Conservation (phyloP, 192 early-diverging fungal genomes). For the Entomortierella parvispora region DNA sequence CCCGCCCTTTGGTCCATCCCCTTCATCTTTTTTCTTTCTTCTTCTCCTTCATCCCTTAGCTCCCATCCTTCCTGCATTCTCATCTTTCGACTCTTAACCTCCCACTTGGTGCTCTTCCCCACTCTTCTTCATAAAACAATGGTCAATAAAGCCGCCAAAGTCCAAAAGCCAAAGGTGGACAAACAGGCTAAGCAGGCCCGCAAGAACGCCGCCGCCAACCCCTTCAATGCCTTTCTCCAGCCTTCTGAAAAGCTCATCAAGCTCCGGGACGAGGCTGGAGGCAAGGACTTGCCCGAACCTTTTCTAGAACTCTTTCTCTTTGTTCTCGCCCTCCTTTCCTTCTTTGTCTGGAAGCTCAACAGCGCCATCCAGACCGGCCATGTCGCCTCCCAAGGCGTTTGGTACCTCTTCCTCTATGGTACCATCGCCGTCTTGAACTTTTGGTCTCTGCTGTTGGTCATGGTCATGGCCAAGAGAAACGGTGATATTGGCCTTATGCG, state of each 20-base stretch:
- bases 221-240: conserved; percentile 7
- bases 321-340: conserved; percentile 4
- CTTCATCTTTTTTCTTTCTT: no score
- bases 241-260: conserved; percentile 24
- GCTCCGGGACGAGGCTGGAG: conserved; percentile 34
- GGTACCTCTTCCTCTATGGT: conserved; percentile 31
- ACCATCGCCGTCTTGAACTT: conserved; percentile 23
- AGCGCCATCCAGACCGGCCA: conserved; percentile 4
- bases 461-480: conserved; percentile 8
- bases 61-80: no score
- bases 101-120: no score
- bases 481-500: conserved; percentile 45
- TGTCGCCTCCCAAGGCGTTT: conserved; percentile 13
- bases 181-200: conserved; percentile 9
- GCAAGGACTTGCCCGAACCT: conserved; percentile 36
- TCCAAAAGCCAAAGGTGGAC: conserved; percentile 34
- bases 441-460: conserved; percentile 44
- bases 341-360: conserved; percentile 40
- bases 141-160: conserved; percentile 52
- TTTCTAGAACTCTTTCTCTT: conserved; percentile 42
- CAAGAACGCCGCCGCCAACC: conserved; percentile 1
- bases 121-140: background rate
- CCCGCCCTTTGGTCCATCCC: background rate
- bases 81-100: no score
- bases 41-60: no score